Base-by-base conservation (phyloP, 257 asterid species). In the Solanum chiquidenum region DNA sequence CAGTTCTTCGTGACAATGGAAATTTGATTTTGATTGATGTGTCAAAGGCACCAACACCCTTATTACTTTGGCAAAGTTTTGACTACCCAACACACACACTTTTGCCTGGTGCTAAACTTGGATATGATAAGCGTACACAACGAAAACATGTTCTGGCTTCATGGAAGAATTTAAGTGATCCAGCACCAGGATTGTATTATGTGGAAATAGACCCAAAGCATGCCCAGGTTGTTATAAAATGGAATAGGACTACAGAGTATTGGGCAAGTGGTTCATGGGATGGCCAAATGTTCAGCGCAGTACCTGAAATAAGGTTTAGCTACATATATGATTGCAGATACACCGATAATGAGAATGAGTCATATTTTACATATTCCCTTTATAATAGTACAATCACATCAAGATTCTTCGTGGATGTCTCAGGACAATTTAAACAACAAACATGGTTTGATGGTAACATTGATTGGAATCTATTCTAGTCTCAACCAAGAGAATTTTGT, bases 401-500 rank as follows among this genome's bases (percentile, higher is more conserved):
- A 0, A 87, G 88, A 16, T 77, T 85, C 49, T 52, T 86, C 2
- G 89, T 93, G 90, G 90, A 88, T 88, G 87, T 89, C 60, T 40
- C 35, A 0, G 85, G 85, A 29, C 2, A 0, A 44, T 1, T n/a
- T n/a, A 0, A 40, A 11, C 38, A 44, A 23, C 85, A 0, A 6
- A 0, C 5, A 29, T 80, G 85, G 85, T 0, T 11, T 12, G 11
- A 12, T n/a, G 1, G 4, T 40, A 0, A 0, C 20, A 60, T 46
- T 68, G 12, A 2, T 74, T 93, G 95, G 95, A 90, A 23, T 80
- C 88, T 91, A 86, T 90, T 92, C 23, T 92, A 93, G 93, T 5
- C 91, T 80, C 92, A 77, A 71, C 94, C 95, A 5, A 86, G 86
- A 87, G 88, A 92, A 88, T 89, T 87, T 68, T 93, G 95, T 86